Base-by-base conservation (phyloP, 2,329 filamentous ascomycete species). In the Microthyrium microscopicum region DNA sequence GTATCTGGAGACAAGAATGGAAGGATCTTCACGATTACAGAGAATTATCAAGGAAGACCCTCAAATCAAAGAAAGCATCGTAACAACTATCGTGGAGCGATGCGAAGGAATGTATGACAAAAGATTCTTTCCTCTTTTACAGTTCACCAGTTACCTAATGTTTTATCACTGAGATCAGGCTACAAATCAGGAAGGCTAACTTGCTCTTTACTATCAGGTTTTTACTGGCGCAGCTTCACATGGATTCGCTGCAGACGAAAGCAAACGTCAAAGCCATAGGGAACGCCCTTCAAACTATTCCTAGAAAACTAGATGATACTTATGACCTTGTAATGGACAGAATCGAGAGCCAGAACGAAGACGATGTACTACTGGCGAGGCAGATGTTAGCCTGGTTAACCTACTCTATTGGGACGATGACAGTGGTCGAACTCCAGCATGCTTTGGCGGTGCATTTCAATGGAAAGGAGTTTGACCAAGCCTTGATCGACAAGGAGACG, bases 211-310 rank as follows among this genome's bases (percentile, higher is more conserved):
- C 17, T 15, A 7, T 16, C 20, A 36, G 27, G 35, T 37, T 40
- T 19, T 22, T 40, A 5, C 31, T 40, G 4, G 38, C 38, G n/a
- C 29, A 31, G 15, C 27, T 40, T 6, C 31, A 40, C 21, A 20
- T 40, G 13, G 35, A 40, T 25, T 31, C 31, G 6, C 27, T 40
- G 5, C 5, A 17, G 3, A 25, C 21, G 5, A 26, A 35, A 19
- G 19, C 20, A 5, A 33, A 20, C 15, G 7, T 20, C 9, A 18
- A 21, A 8, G 29, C 15, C 6, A 15, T 31, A 7, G 6, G 17
- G 6, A 31, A 8, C 6, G 29, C 29, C 6, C 13, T 29, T 7
- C 12, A 29, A 7, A 7, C 7, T 7, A 29, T 8, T 11, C 26
- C 7, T 8, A 29, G 17, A 16, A 15, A 8, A 7, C 13, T 29